Conservation (phyloP, 2,329 filamentous ascomycete species). For the Kalmusia sp. region DNA sequence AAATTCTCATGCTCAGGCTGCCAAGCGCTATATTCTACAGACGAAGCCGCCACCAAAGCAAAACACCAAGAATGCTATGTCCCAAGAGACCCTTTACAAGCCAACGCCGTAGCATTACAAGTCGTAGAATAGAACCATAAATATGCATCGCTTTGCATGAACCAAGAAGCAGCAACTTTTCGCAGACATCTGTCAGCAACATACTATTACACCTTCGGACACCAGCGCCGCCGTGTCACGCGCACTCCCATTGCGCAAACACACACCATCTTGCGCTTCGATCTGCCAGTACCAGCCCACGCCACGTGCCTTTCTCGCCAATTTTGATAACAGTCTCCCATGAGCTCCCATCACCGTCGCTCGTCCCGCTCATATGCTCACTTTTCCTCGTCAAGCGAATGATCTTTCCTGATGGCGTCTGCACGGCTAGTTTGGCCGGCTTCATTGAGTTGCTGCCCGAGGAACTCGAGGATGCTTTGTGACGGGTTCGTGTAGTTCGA, state of each 20-base stretch:
- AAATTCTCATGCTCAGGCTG: slow-evolving; percentile 6
- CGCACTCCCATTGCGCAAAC: slow-evolving; percentile 78
- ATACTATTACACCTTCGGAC: not conserved
- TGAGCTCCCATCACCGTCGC: slow-evolving; percentile 74
- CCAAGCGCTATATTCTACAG: slow-evolving; percentile 21
- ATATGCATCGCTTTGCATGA: not conserved
- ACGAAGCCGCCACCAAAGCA: slow-evolving; percentile 18
- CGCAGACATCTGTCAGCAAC: not conserved
- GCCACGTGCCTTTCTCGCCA: slow-evolving; percentile 80
- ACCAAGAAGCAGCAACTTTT: not conserved
- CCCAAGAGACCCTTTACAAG: not conserved
- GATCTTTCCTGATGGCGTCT: slow-evolving; percentile 94
- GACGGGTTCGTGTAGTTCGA: slow-evolving; percentile 64
- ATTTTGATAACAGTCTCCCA: slow-evolving; percentile 95
- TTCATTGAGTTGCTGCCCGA: slow-evolving; percentile 70
- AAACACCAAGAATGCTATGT: not conserved
- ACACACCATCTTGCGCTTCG: slow-evolving; percentile 87
- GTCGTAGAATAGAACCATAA: slow-evolving; percentile 15
- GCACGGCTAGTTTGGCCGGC: slow-evolving; percentile 93
- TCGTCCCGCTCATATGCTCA: slow-evolving; percentile 63
- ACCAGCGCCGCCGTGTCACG: slow-evolving; percentile 14
- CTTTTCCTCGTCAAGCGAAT: slow-evolving; percentile 84
- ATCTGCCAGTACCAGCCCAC: slow-evolving; percentile 82
- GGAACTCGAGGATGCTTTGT: slow-evolving; percentile 62
- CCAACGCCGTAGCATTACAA: slow-evolving; percentile 29